Evolutionary conservation across 208 protist species (phyloP), one percentile per base, ranked within the genome.

Genomic region (Trichomonas tenax): DNA sequence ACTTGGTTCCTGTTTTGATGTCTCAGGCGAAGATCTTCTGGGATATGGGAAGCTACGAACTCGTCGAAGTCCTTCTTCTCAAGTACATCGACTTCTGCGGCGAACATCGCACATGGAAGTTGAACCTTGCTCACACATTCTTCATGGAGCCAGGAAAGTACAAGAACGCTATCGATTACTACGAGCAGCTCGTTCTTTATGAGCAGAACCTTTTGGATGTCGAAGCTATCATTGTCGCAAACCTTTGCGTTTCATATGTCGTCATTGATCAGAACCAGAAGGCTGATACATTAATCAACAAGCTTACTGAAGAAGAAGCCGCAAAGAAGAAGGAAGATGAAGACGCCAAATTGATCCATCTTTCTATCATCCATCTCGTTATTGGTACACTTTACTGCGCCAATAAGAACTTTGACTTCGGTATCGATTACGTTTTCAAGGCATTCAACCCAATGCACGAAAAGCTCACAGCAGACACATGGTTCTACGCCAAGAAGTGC

Each of bases 11-110:
- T 0, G 98, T 99, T 17, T 98, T 99, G 9, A 98, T 98, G 97
- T 90, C 97, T 14, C 96, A 98, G 95, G 98, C 98, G n/a, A 99
- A 99, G 97, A 99, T 99, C 58, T 99, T 99, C 97, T 99, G 99
- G 99, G 98, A 99, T 96, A 98, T 99, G 96, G 98, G 99, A 93
- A 99, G 99, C 97, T 99, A 99, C 96, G 97, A 98, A 34, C 98
- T 98, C 96, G 98, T 99, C 23, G 98, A 99, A 97, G 98, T 98
- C 96, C 63, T 97, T 3, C 99, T 99, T 96, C 98, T 98, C 45
- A 98, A 99, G 97, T 98, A 98, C 17, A 98, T 98, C 23, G 97
- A 97, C 0, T 97, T 97, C 36, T 97, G 97, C 46, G 26, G 4
- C 26, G 96, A 97, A 45, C 44, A 97, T 51, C 31, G 84, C 9